Evolutionary conservation across 257 asterid species (phyloP), one percentile per base, ranked within the genome.

Genomic region (Henckelia pumila): DNA sequence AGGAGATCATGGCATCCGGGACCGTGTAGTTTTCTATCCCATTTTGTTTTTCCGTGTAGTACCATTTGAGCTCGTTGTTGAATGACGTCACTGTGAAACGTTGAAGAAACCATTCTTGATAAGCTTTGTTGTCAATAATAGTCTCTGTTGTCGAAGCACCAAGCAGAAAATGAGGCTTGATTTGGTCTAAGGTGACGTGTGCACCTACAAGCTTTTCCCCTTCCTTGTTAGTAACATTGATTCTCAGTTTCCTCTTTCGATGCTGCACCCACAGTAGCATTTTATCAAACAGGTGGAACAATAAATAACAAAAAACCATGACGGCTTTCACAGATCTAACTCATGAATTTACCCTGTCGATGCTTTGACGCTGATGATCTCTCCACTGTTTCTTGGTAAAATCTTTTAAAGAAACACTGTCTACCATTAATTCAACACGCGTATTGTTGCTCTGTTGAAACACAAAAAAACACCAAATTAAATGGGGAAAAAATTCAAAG

Each of bases 21-120:
- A 75, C 63, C 0, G 80, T 79, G 77, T 83, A 86, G 63, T 83
- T 79, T 66, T 81, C 89, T 1, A 28, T 28, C 1, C 81, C 84
- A 0, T 49, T 74, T 3, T 4, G 2, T 21, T 0, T 5, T 59
- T 86, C 84, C 0, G 79, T 79, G 40, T 62, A 80, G 73, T 86
- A 83, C 92, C 92, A 86, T 57, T 86, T 86, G 80, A 86, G 71
- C 68, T 86, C 86, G 65, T 86, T 86, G 79, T 79, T 73, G 28
- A 84, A 84, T 2, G 81, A 73, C 0, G 80, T 61, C 3, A 84
- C 84, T 0, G 78, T 70, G 79, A 81, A 86, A 6, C 93, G 85
- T 7, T 69, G 6, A 5, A 71, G 17, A 68, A 86, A 84, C 85
- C 81, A 86, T 44, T 81, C 77, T 17, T 80, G 88, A 62, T 84